Evolutionary conservation across 192 early-diverging fungal genomes (phyloP), one percentile per base, ranked within the genome.

Genomic region (Funneliformis mosseae): DNA sequence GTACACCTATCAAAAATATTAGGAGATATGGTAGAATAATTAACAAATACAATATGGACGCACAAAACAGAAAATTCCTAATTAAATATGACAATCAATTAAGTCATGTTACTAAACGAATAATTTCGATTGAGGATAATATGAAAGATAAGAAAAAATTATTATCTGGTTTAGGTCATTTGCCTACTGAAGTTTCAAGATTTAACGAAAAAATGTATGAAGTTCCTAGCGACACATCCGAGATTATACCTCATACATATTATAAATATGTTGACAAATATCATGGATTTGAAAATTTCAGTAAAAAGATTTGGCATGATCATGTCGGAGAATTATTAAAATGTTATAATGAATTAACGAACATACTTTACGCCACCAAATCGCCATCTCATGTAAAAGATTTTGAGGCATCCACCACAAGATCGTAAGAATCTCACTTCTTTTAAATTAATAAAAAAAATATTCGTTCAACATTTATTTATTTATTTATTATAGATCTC

Each of bases 61-160:
- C 69, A 10, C 77, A 79, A 69, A 79, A 46, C 1, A 79, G 55
- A 41, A 79, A 79, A 55, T 79, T 79, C 55, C 69, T 79, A n/a
- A 9, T 4, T n/a, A 69, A 68, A 50, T 69, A 69, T 33, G 50
- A 70, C 2, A 9, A 5, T 5, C 18, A 38, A 33, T 69, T 79
- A 45, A 43, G 33, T 11, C 9, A 8, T 14, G 25, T 33, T 2
- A 33, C 33, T 33, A 33, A 33, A 33, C 33, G 33, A 33, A 3
- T 33, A 33, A 33, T 33, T 33, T 33, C 33, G 3, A 2, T 33
- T 0, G 11, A 27, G 18, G 77, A 78, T 21, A 33, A 10, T 1
- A 68, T 55, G 9, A 23, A 66, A 45, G 42, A 67, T 33, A 33
- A 33, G 33, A 33, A 3, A 3, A 33, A 23, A 66, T 28, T 25